Conservation (phyloP, 371 early-diverging fungal genomes). For the Syncephalastrum racemosum region DNA sequence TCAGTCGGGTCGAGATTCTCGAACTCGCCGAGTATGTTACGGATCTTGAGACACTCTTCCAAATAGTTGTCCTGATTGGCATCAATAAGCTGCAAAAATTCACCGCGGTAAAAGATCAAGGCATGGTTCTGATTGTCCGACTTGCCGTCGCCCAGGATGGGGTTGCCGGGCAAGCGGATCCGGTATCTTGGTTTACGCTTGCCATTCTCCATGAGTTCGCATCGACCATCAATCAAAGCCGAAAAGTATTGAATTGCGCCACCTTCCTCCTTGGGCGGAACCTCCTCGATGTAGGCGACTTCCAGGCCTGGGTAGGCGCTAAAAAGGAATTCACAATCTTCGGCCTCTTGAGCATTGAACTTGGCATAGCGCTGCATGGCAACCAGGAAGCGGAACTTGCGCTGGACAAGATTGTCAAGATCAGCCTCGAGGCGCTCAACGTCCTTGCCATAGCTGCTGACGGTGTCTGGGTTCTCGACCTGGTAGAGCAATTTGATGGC, state of each 20-base stretch:
- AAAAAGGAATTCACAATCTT: conserved; percentile 77
- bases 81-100: conserved; percentile 83
- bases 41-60: conserved; percentile 87
- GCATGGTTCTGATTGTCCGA: conserved; percentile 91
- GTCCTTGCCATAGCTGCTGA: conserved; percentile 61
- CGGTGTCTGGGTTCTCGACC: conserved; percentile 81
- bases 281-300: conserved; percentile 83
- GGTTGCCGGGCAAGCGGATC: conserved; percentile 83
- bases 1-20: conserved; percentile 69
- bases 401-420: conserved; percentile 62
- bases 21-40: conserved; percentile 86
- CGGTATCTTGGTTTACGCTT: conserved; percentile 73
- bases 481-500: conserved; percentile 81
- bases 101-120: conserved; percentile 85
- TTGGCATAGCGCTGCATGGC: conserved; percentile 88
- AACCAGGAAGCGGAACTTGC: conserved; percentile 85
- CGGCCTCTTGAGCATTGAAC: conserved; percentile 75
- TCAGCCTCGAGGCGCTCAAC: conserved; percentile 68
- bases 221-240: conserved; percentile 75
- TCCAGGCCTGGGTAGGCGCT: conserved; percentile 79
- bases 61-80: conserved; percentile 94
- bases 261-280: conserved; percentile 45
- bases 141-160: conserved; percentile 90
- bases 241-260: conserved; percentile 65
- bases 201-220: conserved; percentile 62